These are phyloP conservation scores for Silene conica DNA, from an alignment of 148 eudicot species.

Conservation along the genomic window DNA sequence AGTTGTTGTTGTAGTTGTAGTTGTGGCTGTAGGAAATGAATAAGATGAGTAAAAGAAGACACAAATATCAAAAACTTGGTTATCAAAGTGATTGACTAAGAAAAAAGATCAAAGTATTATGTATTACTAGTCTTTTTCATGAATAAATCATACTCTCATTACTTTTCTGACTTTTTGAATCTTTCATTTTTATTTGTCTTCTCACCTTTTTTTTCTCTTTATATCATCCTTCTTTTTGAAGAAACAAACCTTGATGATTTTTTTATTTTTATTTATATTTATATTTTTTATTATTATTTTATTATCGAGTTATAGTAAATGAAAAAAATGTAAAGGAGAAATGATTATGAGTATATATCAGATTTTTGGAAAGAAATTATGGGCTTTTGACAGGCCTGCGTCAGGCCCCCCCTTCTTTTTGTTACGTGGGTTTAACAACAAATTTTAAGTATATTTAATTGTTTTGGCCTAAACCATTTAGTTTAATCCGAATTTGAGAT, in stretches of 20 bases:
- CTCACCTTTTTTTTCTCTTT: conserved; percentile 1
- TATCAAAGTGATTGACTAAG: conserved; percentile 17
- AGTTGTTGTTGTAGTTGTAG: neutral
- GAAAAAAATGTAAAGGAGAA: neutral
- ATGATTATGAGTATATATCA: neutral
- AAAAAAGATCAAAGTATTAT: conserved; percentile 2
- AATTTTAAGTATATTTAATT: neutral
- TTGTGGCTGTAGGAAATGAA: neutral
- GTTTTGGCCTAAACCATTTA: too few relatives aligned
- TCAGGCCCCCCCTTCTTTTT: conserved; percentile 20
- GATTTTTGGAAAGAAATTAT: conserved; percentile 8
- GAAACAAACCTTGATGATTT: conserved; percentile 37
- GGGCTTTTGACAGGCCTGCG: conserved; percentile 39
- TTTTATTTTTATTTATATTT: conserved; percentile 26
- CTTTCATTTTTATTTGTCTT: conserved; percentile 22
- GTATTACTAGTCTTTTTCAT: conserved; percentile 21
- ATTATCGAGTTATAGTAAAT: conserved; percentile 13
- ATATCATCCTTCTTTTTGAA: conserved; percentile 34
- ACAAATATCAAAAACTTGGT: neutral
- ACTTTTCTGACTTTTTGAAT: conserved; percentile 8
- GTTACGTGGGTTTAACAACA: conserved; percentile 18
- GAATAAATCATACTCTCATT: neutral
- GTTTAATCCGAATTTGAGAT: too few relatives aligned
- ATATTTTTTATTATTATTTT: conserved; percentile 20
- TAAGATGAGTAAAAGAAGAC: neutral